Evolutionary conservation across 2,329 filamentous ascomycete genomes (phyloP).

Genomic region (Ophiostoma sp.): DNA sequence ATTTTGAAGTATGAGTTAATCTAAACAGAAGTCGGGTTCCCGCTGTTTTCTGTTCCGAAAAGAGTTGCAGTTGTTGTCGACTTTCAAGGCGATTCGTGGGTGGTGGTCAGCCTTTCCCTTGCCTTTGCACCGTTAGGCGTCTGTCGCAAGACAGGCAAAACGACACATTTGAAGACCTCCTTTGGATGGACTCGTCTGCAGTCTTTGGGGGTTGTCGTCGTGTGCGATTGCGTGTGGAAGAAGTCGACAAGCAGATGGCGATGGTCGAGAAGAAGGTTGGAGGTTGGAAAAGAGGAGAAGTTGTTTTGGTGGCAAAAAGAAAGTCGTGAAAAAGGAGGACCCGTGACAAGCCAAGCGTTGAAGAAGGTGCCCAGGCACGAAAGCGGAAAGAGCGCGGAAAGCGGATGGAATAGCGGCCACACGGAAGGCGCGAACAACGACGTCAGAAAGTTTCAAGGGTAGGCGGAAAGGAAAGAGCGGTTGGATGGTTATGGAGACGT

Average conservation of each 20-base stretch:
- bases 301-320: neutral
- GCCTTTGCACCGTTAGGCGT: slow-evolving; percentile 23
- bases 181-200: neutral
- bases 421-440: neutral
- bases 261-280: neutral
- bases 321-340: neutral
- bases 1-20: slow-evolving; percentile 1
- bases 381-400: slow-evolving; percentile 1
- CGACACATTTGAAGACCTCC: slow-evolving; percentile 22
- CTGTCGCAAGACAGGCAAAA: slow-evolving; percentile 19
- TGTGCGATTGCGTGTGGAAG: neutral
- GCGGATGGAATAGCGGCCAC: neutral
- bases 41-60: neutral
- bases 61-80: neutral
- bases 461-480: neutral
- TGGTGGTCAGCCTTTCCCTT: neutral
- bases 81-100: neutral
- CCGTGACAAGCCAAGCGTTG: neutral
- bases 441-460: neutral
- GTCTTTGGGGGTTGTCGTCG: neutral
- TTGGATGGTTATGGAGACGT: neutral
- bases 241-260: neutral
- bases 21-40: neutral
- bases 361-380: neutral
- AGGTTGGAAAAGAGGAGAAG: neutral